Conservation (phyloP, 805 yeast genomes). For the Pichia thaimueangensis region DNA sequence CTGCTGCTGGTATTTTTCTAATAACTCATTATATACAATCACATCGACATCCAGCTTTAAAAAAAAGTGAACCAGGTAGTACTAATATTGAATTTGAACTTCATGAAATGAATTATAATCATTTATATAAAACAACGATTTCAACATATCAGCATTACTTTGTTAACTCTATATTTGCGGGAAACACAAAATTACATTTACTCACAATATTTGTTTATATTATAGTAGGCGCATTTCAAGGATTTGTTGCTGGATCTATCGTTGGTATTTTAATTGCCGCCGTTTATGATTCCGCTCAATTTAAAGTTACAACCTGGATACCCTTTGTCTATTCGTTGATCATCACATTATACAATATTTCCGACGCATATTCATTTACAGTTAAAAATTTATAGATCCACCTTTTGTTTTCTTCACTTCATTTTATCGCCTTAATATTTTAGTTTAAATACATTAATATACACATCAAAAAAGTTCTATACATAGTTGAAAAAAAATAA, state of each 20-base stretch:
- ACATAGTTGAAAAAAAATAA: too few species aligned
- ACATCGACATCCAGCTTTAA: constrained; percentile 4
- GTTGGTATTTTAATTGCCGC: constrained; percentile 71
- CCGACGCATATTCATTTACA: constrained; percentile 58
- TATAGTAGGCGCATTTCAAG: constrained; percentile 54
- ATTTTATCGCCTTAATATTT: background rate
- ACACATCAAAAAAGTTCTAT: too few species aligned
- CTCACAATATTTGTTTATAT: constrained; percentile 43
- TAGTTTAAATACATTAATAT: too few species aligned
- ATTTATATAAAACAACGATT: background rate
- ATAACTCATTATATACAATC: constrained; percentile 38
- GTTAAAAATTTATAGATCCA: constrained; percentile 25
- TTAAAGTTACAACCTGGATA: constrained; percentile 92
- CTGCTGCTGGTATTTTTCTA: constrained; percentile 60
- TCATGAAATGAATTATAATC: constrained; percentile 4
- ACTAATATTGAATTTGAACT: constrained; percentile 2
- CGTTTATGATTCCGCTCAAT: constrained; percentile 70
- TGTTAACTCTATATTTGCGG: constrained; percentile 4
- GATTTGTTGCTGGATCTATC: constrained; percentile 65
- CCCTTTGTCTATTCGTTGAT: constrained; percentile 79
- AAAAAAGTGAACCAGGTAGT: background rate
- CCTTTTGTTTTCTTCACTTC: too few species aligned
- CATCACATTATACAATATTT: constrained; percentile 58
- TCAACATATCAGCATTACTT: constrained; percentile 7
- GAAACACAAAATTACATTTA: constrained; percentile 25